Evolutionary conservation across 257 asterid genomes (phyloP).

Genomic region (Solanum dulcamara): DNA sequence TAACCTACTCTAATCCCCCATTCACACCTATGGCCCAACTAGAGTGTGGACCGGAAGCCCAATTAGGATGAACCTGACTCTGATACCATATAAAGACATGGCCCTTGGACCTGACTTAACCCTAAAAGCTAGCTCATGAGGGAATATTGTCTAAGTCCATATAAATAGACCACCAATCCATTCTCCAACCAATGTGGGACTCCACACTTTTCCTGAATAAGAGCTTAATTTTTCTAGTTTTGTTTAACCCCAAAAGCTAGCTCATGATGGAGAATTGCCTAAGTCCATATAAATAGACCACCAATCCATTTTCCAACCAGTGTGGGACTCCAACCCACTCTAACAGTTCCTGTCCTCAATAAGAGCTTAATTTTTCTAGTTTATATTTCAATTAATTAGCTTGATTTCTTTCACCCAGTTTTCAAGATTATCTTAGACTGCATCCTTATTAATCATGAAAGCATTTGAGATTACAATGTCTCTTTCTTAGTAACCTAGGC

Average conservation of each 20-base stretch:
- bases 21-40: no score
- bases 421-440: neutral
- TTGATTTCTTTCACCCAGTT: neutral
- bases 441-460: neutral
- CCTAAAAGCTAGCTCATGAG: no score
- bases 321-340: neutral
- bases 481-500: neutral
- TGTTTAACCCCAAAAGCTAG: no score
- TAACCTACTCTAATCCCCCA: no score
- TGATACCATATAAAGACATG: no score
- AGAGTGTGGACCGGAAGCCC: no score
- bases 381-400: neutral
- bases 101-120: no score
- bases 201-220: no score
- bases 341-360: neutral
- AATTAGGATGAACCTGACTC: no score
- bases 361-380: neutral
- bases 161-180: neutral
- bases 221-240: no score
- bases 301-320: neutral
- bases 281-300: neutral
- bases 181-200: no score
- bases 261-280: neutral
- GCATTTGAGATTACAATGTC: neutral
- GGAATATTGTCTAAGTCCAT: no score